These are phyloP conservation scores for Poterioochromonas sp. DNA, from an alignment of 352 stramenopile species.

Conservation along the genomic window DNA sequence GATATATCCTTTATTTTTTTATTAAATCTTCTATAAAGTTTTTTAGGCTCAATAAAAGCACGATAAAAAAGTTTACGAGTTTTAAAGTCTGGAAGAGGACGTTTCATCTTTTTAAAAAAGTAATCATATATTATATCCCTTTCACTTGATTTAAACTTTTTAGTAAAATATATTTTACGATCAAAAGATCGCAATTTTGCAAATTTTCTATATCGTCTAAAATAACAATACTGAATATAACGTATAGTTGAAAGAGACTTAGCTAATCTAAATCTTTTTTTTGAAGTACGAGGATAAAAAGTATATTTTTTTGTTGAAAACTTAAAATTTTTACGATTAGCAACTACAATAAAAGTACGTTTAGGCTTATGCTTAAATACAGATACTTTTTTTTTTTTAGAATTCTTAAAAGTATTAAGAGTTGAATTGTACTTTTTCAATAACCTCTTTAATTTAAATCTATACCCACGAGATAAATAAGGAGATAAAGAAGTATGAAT, in stretches of 20 bases:
- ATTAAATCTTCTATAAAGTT: slow-evolving; percentile 32
- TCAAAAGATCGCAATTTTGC: slow-evolving; percentile 31
- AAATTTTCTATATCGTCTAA: slow-evolving; percentile 32
- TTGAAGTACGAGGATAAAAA: slow-evolving; percentile 31
- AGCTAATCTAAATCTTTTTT: slow-evolving; percentile 32
- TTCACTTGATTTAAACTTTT: slow-evolving; percentile 32
- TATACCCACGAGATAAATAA: slow-evolving; percentile 31
- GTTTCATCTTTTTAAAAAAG: slow-evolving; percentile 32
- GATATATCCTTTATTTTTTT: slow-evolving; percentile 32
- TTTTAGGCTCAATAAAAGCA: slow-evolving; percentile 31
- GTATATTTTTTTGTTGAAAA: slow-evolving; percentile 32
- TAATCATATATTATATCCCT: slow-evolving; percentile 32
- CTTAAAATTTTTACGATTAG: slow-evolving; percentile 32
- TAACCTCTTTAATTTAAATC: slow-evolving; percentile 32
- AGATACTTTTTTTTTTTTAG: slow-evolving; percentile 32
- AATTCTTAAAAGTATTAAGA: slow-evolving; percentile 32
- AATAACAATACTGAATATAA: slow-evolving; percentile 32
- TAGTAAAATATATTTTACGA: slow-evolving; percentile 32
- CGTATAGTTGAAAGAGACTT: slow-evolving; percentile 31
- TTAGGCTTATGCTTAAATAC: slow-evolving; percentile 31
- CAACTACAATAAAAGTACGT: slow-evolving; percentile 31
- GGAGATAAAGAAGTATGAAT: slow-evolving; percentile 31
- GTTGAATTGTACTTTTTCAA: slow-evolving; percentile 32
- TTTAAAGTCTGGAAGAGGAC: slow-evolving; percentile 30
- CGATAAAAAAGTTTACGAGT: slow-evolving; percentile 31